Evolutionary conservation across 805 yeast species (phyloP), one percentile per base, ranked within the genome.

Genomic region (Kluyveromyces starmeri): DNA sequence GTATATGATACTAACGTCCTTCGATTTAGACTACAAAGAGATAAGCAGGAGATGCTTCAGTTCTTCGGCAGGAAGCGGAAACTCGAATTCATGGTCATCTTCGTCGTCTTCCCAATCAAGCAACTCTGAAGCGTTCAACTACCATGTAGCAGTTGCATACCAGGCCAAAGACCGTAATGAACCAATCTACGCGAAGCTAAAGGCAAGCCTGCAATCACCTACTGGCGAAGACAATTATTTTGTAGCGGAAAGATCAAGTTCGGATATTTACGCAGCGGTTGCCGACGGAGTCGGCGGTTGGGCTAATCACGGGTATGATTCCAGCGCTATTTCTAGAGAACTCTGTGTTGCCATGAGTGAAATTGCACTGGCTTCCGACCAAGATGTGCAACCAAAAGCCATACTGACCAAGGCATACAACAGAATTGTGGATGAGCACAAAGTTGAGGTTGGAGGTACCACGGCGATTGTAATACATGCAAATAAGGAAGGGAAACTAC

Each of bases 251-350:
- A 60, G 60, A 19, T 37, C 44, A 4, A 41, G 46, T 1, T 38
- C 39, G 8, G 55, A 50, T 22, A 42, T 78, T 0, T 72, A 80
- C 4, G 67, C 77, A n/a, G 94, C 89, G 15, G 92, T 83, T 3
- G 81, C 96, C 5, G 98, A 89, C 60, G 98, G 98, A 10, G 97
- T 92, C 4, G 97, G 97, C 11, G 97, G 97, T 3, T 89, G 97
- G 96, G 73, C 83, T 1, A 92, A 83, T 41, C 78, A 83, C 30
- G 96, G 96, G 0, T 81, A 75, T 48, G 96, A 89, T 55, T 83
- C 95, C 2, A 72, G 85, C 38, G 89, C 89, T 6, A 83, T 89
- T 40, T 78, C 92, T 26, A 68, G 94, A 45, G 92, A 83, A 47
- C 61, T 89, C 25, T 80, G 95, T 44, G 59, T 59, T 5, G 64